A percentile compares a stretch with the other conserved stretches of the same genome.
phyloP scores from a whole-genome alignment of 1,139 yeast species.

The Debaryomyces fabryi region DNA sequence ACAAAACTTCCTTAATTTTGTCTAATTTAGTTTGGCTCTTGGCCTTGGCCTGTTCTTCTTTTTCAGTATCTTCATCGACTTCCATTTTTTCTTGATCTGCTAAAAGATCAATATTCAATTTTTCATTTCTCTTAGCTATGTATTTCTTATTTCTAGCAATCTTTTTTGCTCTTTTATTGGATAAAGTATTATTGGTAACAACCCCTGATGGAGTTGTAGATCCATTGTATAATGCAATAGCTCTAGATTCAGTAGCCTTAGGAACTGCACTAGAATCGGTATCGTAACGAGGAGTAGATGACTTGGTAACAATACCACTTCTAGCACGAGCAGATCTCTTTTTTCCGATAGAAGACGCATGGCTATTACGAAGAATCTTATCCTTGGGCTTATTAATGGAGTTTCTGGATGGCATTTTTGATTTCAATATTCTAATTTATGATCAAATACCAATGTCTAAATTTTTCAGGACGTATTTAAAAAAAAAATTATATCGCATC shows the following conservation, averaged over 20 bases:
- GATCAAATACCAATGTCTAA: not conserved
- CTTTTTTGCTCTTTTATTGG: constrained; percentile 82
- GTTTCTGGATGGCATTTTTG: constrained; percentile 73
- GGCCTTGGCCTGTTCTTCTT: constrained; percentile 20
- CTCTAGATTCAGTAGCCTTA: constrained; percentile 55
- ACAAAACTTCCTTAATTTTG: constrained; percentile 64
- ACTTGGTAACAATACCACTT: constrained; percentile 44
- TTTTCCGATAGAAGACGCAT: constrained; percentile 55
- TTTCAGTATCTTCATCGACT: constrained; percentile 37
- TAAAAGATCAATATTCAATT: constrained; percentile 49
- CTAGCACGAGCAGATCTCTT: constrained; percentile 60
- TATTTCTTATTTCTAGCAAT: constrained; percentile 79
- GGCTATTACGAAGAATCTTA: constrained; percentile 56
- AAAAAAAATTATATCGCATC: constrained; percentile 9
- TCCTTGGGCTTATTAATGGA: constrained; percentile 79
- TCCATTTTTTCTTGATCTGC: constrained; percentile 55
- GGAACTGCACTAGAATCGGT: constrained; percentile 35
- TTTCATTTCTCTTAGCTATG: constrained; percentile 55
- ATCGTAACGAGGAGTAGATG: constrained; percentile 49
- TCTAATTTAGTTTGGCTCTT: constrained; percentile 34
- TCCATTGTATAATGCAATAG: constrained; percentile 66
- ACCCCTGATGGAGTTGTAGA: constrained; percentile 37
- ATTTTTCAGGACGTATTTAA: constrained; percentile 2
- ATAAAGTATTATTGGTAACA: constrained; percentile 61
- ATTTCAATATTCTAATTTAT: not conserved